Conservation (phyloP, 2,329 filamentous ascomycete species). For the Ophiocordyceps sinensis region DNA sequence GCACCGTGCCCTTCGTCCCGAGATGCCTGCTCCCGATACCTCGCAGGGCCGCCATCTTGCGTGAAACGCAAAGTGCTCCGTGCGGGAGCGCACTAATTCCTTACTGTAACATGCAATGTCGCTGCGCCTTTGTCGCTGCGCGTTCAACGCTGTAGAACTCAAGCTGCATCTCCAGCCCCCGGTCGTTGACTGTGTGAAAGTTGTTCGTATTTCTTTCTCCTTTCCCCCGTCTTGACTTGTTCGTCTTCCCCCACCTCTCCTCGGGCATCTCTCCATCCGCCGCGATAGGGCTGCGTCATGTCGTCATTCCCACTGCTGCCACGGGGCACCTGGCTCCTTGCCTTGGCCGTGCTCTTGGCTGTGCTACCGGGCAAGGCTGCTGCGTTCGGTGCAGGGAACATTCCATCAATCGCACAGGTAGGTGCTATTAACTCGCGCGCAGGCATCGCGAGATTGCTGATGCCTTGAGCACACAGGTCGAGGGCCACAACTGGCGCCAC, state of each 20-base stretch:
- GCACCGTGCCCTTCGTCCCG: no score
- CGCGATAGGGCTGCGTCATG: conserved; percentile 24
- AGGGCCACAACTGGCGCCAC: conserved; percentile 57
- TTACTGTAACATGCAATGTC: no score
- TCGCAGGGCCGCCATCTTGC: no score
- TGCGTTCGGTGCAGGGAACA: conserved; percentile 58
- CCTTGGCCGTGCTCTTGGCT: conserved; percentile 37
- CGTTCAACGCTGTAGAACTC: no score
- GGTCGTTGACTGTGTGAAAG: no score
- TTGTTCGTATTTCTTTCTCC: neutral
- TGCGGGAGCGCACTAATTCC: no score
- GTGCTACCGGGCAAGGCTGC: conserved; percentile 39
- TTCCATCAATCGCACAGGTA: conserved; percentile 45
- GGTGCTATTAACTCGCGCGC: conserved; percentile 9
- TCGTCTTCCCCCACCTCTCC: neutral
- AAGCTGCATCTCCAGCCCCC: no score
- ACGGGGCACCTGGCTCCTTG: conserved; percentile 36
- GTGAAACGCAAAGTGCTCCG: no score
- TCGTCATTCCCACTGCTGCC: conserved; percentile 26
- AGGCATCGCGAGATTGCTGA: no score
- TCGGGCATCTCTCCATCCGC: neutral
- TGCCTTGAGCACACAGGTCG: conserved; percentile 27
- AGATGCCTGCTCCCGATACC: no score
- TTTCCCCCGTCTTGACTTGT: neutral
- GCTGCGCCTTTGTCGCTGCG: no score